A percentile compares a stretch with the other conserved stretches of the same genome.
Conservation (phyloP, 495 filamentous ascomycete species). For the Penicillium angulare region DNA sequence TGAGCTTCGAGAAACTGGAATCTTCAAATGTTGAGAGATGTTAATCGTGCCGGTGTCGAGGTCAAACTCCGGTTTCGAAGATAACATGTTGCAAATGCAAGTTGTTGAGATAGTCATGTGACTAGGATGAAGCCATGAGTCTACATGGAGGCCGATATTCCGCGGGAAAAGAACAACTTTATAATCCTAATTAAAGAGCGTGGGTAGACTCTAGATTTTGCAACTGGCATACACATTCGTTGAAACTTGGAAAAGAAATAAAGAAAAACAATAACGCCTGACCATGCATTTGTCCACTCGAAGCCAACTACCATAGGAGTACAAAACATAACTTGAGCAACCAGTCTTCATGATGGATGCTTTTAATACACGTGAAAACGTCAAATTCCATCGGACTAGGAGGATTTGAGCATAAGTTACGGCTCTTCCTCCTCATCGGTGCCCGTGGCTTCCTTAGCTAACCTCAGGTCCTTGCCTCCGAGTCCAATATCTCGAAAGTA, state of each 20-base stretch:
- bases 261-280: constrained; percentile 19
- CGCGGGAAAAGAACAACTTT: too few relatives aligned
- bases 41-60: too few relatives aligned
- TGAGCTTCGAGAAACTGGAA: not conserved
- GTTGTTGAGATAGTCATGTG: constrained; percentile 11
- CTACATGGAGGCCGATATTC: not conserved
- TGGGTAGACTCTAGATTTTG: not conserved
- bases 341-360: not conserved
- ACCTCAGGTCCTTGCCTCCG: constrained; percentile 61
- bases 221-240: not conserved
- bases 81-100: not conserved
- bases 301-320: constrained; percentile 11
- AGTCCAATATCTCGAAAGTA: constrained; percentile 67
- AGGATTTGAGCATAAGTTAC: constrained; percentile 17
- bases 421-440: constrained; percentile 20
- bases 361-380: constrained; percentile 12
- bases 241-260: not conserved
- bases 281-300: constrained; percentile 30
- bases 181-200: too few relatives aligned
- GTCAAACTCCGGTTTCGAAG: not conserved
- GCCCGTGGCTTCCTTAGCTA: constrained; percentile 64
- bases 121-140: not conserved
- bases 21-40: too few relatives aligned
- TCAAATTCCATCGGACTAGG: not conserved
- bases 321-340: constrained; percentile 12